phyloP scores from a whole-genome alignment of 495 filamentous ascomycete genomes.

The Penicillium paradoxum region DNA sequence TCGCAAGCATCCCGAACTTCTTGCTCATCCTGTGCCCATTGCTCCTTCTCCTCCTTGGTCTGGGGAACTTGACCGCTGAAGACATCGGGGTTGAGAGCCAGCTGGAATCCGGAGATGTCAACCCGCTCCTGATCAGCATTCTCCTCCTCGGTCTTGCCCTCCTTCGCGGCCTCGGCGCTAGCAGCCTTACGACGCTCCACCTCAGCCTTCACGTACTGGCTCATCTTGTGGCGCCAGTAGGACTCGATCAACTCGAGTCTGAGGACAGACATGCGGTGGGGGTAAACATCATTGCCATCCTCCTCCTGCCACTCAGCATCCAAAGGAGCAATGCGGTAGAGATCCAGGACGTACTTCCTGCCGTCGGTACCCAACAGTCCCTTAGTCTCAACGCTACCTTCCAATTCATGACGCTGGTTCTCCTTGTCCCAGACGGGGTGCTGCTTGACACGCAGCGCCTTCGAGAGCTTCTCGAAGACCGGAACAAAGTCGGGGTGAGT shows the following conservation, averaged over 20 bases:
- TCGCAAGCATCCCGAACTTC: constrained; percentile 81
- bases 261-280: constrained; percentile 91
- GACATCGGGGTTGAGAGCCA: constrained; percentile 90
- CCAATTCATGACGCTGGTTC: constrained; percentile 80
- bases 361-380: constrained; percentile 96
- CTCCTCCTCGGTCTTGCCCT: constrained; percentile 34
- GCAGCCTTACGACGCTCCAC: constrained; percentile 52
- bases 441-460: constrained; percentile 81
- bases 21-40: constrained; percentile 79
- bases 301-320: constrained; percentile 90
- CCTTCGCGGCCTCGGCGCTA: constrained; percentile 41
- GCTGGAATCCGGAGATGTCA: constrained; percentile 80
- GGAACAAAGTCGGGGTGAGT: constrained; percentile 78
- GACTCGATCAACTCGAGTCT: constrained; percentile 83
- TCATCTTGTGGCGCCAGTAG: constrained; percentile 77
- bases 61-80: constrained; percentile 90
- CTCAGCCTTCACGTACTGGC: constrained; percentile 75
- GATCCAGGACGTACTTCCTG: constrained; percentile 91
- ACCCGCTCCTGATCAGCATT: constrained; percentile 54
- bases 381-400: constrained; percentile 97
- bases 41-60: constrained; percentile 81
- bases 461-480: constrained; percentile 85
- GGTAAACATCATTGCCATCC: constrained; percentile 63
- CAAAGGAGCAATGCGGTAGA: constrained; percentile 90
- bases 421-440: constrained; percentile 99